Conservation (phyloP, 2,329 filamentous ascomycete genomes). For the Septoria petroselini region DNA sequence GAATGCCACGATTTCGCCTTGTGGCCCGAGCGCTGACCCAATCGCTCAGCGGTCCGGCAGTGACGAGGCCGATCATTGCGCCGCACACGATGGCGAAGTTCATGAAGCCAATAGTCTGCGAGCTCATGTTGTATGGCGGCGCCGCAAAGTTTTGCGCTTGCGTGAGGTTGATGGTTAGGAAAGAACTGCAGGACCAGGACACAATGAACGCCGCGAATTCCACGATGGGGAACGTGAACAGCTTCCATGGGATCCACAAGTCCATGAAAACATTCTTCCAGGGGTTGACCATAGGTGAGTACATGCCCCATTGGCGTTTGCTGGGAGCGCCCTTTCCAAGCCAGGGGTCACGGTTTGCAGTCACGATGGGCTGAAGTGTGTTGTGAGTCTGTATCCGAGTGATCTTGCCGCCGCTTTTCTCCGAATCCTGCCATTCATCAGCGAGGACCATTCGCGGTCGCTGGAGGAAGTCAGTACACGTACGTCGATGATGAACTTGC, state of each 20-base stretch:
- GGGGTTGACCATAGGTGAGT: constrained; percentile 49
- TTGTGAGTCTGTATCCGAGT: constrained; percentile 22
- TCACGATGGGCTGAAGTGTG: constrained; percentile 6
- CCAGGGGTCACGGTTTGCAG: constrained; percentile 47
- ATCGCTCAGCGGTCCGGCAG: constrained; percentile 55
- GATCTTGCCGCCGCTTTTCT: constrained; percentile 29
- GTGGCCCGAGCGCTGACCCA: constrained; percentile 57
- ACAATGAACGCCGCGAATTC: constrained; percentile 61
- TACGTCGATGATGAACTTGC: not conserved
- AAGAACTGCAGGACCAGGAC: constrained; percentile 57
- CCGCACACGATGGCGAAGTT: constrained; percentile 58
- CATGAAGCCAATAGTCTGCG: constrained; percentile 53
- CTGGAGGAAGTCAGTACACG: not conserved
- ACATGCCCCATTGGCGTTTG: constrained; percentile 56
- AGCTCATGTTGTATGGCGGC: constrained; percentile 55
- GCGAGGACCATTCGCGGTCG: constrained; percentile 21
- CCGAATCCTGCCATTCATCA: constrained; percentile 25
- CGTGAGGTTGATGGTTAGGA: constrained; percentile 61
- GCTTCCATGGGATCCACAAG: constrained; percentile 61
- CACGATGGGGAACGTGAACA: constrained; percentile 62
- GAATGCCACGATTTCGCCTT: constrained; percentile 52
- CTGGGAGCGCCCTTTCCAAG: constrained; percentile 56
- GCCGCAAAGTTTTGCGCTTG: constrained; percentile 54
- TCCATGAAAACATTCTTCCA: constrained; percentile 50
- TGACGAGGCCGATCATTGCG: constrained; percentile 53